A percentile compares a stretch with the other conserved stretches of the same genome.
Conservation (phyloP, 2,329 filamentous ascomycete species). For the Atkinsonella hypoxylon region DNA sequence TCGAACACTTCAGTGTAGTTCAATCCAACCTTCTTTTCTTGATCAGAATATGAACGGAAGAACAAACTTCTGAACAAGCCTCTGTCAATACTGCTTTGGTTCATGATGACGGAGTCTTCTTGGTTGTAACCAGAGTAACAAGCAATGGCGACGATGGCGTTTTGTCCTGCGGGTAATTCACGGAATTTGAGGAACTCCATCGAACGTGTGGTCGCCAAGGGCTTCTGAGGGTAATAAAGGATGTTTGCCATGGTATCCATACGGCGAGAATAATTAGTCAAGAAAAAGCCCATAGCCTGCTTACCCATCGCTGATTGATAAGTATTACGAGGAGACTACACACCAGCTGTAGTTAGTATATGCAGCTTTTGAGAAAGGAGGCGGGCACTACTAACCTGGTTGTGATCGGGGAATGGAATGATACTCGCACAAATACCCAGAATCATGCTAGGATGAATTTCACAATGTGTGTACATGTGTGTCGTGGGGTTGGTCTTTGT, state of each 20-base stretch:
- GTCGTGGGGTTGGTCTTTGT: constrained; percentile 78
- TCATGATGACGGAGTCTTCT: constrained; percentile 99
- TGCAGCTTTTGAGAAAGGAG: neutral
- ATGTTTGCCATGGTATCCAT: constrained; percentile 99
- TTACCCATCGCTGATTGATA: constrained; percentile 99
- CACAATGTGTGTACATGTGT: constrained; percentile 93
- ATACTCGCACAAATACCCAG: constrained; percentile 97
- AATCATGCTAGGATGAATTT: constrained; percentile 99
- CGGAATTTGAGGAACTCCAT: constrained; percentile 99
- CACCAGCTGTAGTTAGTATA: constrained; percentile 19
- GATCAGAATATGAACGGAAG: constrained; percentile 94
- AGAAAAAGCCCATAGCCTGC: constrained; percentile 98
- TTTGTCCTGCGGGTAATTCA: constrained; percentile 91
- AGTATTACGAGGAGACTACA: constrained; percentile 87
- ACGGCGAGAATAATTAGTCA: constrained; percentile 91
- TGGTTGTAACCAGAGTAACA: constrained; percentile 99
- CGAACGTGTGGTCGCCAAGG: constrained; percentile 84
- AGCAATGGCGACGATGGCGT: constrained; percentile 94
- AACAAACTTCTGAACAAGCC: constrained; percentile 95
- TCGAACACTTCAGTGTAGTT: constrained; percentile 90
- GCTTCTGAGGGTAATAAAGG: constrained; percentile 97
- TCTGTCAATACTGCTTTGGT: constrained; percentile 96
- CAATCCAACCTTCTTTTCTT: constrained; percentile 91
- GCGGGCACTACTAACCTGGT: constrained; percentile 47
- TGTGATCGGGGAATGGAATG: constrained; percentile 98